Conservation (phyloP, 306 rosid species). For the Fagus crenata region DNA sequence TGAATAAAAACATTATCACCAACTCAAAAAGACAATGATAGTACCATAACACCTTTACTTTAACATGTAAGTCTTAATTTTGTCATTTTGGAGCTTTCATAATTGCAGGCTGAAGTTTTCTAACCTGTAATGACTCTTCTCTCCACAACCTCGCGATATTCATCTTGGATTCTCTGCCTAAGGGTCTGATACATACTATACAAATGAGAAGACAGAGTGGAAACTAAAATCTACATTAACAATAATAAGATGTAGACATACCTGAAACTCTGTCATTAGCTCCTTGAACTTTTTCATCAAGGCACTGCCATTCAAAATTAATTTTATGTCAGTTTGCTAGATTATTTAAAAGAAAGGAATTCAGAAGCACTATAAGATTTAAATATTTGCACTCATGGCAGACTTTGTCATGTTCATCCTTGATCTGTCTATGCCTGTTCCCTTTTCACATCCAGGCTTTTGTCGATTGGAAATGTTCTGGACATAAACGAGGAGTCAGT, state of each 20-base stretch:
- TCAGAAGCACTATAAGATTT: constrained; percentile 14
- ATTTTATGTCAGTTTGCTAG: constrained; percentile 25
- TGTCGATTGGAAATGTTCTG: constrained; percentile 79
- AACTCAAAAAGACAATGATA: not conserved
- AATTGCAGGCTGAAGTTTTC: constrained; percentile 27
- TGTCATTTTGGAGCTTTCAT: constrained; percentile 15
- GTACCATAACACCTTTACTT: constrained; percentile 10
- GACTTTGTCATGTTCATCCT: constrained; percentile 95
- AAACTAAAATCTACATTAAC: constrained; percentile 25
- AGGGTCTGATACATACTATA: constrained; percentile 57
- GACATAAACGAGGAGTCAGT: constrained; percentile 32
- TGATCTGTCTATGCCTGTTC: constrained; percentile 88
- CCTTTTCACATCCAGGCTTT: constrained; percentile 93
- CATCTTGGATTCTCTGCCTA: constrained; percentile 92
- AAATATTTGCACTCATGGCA: constrained; percentile 26
- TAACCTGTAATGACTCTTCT: constrained; percentile 96
- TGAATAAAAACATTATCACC: constrained; percentile 27
- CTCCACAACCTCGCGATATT: constrained; percentile 99
- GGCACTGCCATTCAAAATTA: constrained; percentile 54
- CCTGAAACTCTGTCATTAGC: constrained; percentile 93
- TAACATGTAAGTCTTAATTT: not conserved
- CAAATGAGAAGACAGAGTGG: constrained; percentile 28
- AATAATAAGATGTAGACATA: constrained; percentile 26
- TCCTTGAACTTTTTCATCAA: constrained; percentile 82
- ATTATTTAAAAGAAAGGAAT: not conserved